Evolutionary conservation across 2,329 filamentous ascomycete genomes (phyloP).

Genomic region (Botrytis fabae): DNA sequence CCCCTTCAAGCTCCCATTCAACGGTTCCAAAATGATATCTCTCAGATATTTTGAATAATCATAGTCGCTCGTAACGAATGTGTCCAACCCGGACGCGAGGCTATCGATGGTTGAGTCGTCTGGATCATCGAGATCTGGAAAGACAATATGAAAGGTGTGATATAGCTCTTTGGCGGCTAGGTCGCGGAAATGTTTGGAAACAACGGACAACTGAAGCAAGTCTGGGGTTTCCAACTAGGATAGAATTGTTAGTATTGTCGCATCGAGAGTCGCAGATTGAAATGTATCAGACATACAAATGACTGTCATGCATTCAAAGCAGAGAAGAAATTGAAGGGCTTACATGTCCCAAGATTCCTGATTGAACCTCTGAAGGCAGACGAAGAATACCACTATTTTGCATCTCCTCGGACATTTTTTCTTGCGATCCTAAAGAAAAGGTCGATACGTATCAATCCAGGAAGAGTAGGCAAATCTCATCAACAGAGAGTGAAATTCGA

Average conservation of each 20-base stretch:
- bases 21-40: slow-evolving; percentile 57
- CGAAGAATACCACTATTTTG: neutral
- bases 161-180: slow-evolving; percentile 60
- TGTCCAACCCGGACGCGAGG: slow-evolving; percentile 59
- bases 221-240: slow-evolving; percentile 53
- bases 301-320: neutral
- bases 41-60: slow-evolving; percentile 60
- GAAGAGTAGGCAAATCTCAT: neutral
- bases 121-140: slow-evolving; percentile 58
- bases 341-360: neutral
- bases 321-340: neutral
- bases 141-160: slow-evolving; percentile 59
- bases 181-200: slow-evolving; percentile 58
- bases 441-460: neutral
- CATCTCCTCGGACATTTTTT: neutral
- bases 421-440: neutral
- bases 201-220: slow-evolving; percentile 58
- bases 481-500: neutral
- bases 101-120: slow-evolving; percentile 57
- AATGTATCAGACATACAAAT: neutral
- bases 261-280: neutral
- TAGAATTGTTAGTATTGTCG: slow-evolving; percentile 3
- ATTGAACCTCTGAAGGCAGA: slow-evolving; percentile 9
- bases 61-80: slow-evolving; percentile 63
- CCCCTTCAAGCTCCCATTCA: slow-evolving; percentile 53